These are phyloP conservation scores for Colletotrichum acutatum DNA, from an alignment of 2,329 filamentous ascomycete genomes.

Conservation along the genomic window DNA sequence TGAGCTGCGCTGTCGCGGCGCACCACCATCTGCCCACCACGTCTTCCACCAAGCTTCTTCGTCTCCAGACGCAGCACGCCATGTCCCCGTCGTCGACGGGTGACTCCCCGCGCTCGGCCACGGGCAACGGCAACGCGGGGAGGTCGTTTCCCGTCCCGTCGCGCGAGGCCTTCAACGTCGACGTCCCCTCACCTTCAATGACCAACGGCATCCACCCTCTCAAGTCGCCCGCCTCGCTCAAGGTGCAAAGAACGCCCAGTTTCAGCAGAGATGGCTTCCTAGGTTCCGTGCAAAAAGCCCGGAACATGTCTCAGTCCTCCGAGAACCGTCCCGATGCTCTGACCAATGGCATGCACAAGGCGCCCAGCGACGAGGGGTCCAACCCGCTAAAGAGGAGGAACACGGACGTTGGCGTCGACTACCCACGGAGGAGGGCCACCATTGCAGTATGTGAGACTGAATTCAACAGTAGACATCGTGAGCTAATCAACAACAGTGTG, in stretches of 20 bases:
- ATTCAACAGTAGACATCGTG: neutral
- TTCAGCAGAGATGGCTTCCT: constrained; percentile 67
- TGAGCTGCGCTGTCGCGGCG: constrained; percentile 32
- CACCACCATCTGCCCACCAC: constrained; percentile 35
- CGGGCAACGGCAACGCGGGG: constrained; percentile 49
- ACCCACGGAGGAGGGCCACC: constrained; percentile 71
- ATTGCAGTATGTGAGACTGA: constrained; percentile 73
- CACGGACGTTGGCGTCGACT: constrained; percentile 70
- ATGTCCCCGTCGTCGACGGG: constrained; percentile 66
- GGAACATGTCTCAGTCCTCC: constrained; percentile 66
- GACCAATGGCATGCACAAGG: constrained; percentile 58
- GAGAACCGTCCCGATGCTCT: constrained; percentile 57
- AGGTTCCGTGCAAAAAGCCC: constrained; percentile 62
- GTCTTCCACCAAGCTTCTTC: constrained; percentile 38
- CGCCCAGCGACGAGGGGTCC: constrained; percentile 60
- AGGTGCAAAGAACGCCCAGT: constrained; percentile 58
- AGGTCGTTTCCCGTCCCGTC: constrained; percentile 58
- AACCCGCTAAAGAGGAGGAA: constrained; percentile 72
- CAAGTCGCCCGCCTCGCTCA: constrained; percentile 63
- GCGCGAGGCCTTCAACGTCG: constrained; percentile 60
- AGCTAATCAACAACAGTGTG: constrained; percentile 66
- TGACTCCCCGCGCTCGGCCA: constrained; percentile 60
- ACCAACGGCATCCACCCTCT: constrained; percentile 54
- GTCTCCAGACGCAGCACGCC: constrained; percentile 42
- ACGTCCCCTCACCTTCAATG: constrained; percentile 59